Evolutionary conservation across 2,329 filamentous ascomycete species (phyloP), one percentile per base, ranked within the genome.

Genomic region (Botrytis hyacinthi): DNA sequence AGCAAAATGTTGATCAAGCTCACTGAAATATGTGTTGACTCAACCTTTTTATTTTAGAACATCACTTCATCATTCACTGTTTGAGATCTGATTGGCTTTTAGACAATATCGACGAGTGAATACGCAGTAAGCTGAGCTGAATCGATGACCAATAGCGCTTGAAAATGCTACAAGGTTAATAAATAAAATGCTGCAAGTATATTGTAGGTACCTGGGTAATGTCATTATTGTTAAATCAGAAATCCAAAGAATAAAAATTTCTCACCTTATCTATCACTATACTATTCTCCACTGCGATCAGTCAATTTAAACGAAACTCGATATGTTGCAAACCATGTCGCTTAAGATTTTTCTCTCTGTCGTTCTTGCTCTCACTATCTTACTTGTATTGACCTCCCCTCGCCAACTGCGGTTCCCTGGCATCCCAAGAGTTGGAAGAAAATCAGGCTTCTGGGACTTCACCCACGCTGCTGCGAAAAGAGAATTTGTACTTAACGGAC

Each of bases 401-500:
- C 57, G 40, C 20, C 42, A 57, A 9, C 18, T 37, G 48, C 12
- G 44, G 12, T 70, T 70, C 4, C 57, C 51, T 5, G n/a, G 10
- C 0, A 46, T 70, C 20, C n/a, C 51, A 40, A 70, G 57, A 70
- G 8, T 70, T 18, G 68, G 68, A 20, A 70, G 26, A n/a, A 26
- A 29, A 8, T 6, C 54, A 46, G 40, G 57, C 18, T 26, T 70
- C n/a, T 40, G 46, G 7, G 57, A 57, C 20, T 16, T 70, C 61
- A 26, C 35, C 20, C 9, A 12, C 7, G 20, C 20, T 5, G 29
- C 51, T 14, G 37, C 29, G 1, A 70, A 37, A 26, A 70, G 14
- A 20, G 54, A 70, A 29, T 70, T 70, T 70, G n/a, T 46, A 20
- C 9, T 18, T 2, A 61, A 61, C 16, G 68, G 68, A 10, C 68